These are phyloP conservation scores for Nigrospora osmanthi DNA, from an alignment of 2,329 filamentous ascomycete genomes.

Conservation along the genomic window DNA sequence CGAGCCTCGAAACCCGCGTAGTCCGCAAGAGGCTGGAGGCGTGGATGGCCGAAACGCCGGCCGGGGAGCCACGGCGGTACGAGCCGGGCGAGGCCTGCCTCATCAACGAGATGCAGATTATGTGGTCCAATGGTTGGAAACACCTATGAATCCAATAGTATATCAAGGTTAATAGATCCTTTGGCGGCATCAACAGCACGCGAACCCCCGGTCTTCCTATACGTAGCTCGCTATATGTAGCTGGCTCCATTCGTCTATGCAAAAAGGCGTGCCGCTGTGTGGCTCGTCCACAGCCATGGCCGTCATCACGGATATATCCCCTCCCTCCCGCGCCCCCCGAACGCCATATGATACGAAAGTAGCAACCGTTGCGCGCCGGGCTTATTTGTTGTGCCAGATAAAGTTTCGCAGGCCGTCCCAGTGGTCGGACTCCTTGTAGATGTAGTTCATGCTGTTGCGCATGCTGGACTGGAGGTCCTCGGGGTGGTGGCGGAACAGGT, in stretches of 20 bases:
- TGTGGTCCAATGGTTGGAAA: slow-evolving; percentile 50
- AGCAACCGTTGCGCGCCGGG: too few species aligned
- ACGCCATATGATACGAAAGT: too few species aligned
- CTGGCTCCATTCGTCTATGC: too few species aligned
- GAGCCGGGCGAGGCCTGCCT: slow-evolving; percentile 42
- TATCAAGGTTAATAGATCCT: too few species aligned
- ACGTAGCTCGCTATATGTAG: too few species aligned
- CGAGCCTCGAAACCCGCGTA: slow-evolving; percentile 25
- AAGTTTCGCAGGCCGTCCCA: slow-evolving; percentile 86
- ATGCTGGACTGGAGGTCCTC: slow-evolving; percentile 86
- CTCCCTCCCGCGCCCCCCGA: too few species aligned
- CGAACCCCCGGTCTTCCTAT: too few species aligned
- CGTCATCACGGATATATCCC: background rate
- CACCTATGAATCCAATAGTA: slow-evolving; percentile 32
- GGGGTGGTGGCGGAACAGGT: slow-evolving; percentile 86
- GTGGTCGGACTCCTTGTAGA: slow-evolving; percentile 81
- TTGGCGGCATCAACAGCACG: too few species aligned
- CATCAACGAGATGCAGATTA: slow-evolving; percentile 53
- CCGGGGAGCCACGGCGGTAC: slow-evolving; percentile 17
- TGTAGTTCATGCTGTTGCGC: slow-evolving; percentile 94
- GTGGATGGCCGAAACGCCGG: slow-evolving; percentile 27
- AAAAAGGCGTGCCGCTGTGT: background rate
- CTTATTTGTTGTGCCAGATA: slow-evolving; percentile 63
- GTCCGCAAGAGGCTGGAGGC: slow-evolving; percentile 31
- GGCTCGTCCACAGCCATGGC: background rate